phyloP scores from a whole-genome alignment of 345 rosid species.

The Geranium rotundifolium region DNA sequence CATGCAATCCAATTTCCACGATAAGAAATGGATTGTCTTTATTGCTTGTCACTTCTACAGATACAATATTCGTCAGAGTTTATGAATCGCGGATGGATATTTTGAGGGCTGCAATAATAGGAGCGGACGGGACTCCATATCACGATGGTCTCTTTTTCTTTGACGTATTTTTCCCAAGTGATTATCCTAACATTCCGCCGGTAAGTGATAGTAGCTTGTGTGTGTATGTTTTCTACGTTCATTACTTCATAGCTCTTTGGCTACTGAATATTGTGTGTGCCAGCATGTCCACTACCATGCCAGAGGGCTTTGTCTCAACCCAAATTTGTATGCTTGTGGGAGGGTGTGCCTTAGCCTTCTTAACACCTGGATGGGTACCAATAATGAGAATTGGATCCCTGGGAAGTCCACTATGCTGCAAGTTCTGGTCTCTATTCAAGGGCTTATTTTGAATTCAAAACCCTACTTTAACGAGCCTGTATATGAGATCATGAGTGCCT shows the following conservation, averaged over 20 bases:
- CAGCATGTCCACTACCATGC: conserved; percentile 69
- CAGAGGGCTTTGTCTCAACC: conserved; percentile 81
- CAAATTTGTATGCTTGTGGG: conserved; percentile 62
- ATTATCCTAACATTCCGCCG: conserved; percentile 69
- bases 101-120: conserved; percentile 79
- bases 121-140: conserved; percentile 94
- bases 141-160: conserved; percentile 92
- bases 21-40: background rate
- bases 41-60: conserved; percentile 25
- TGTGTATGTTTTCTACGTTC: background rate
- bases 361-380: conserved; percentile 70
- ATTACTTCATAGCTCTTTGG: conserved; percentile 1
- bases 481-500: conserved; percentile 29
- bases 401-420: conserved; percentile 67
- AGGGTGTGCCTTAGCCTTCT: conserved; percentile 93
- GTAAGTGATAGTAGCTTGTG: conserved; percentile 26
- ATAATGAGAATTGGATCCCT: conserved; percentile 82
- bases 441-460: conserved; percentile 66
- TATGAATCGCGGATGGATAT: conserved; percentile 93
- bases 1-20: too few relatives aligned
- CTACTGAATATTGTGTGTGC: conserved; percentile 14
- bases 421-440: conserved; percentile 92
- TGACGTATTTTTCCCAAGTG: conserved; percentile 68
- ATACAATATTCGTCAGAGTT: conserved; percentile 75
- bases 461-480: conserved; percentile 95